Base-by-base conservation (phyloP, 805 yeast genomes). In the Kodamaea kaohsiungensis region DNA sequence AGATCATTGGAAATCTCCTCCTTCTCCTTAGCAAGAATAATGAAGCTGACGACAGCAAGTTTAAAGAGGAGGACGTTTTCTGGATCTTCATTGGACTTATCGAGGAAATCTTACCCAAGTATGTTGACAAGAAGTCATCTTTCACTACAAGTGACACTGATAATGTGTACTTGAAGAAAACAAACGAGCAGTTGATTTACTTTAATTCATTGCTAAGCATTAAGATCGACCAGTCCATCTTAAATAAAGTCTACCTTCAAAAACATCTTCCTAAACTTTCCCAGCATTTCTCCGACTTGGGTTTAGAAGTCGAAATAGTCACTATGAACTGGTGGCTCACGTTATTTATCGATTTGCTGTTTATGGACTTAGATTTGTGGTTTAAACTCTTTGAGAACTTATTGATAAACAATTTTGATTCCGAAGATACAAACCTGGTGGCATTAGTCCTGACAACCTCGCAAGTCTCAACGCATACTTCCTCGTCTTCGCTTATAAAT, bases 241-340 rank as follows among this genome's bases (percentile, higher is more conserved):
- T 82, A 17, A 67, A 67, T 38, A 59, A 59, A 1, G 25, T 48
- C 2, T 71, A 67, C 47, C 67, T 82, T 53, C 60, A 62, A n/a
- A 66, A 64, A 27, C 60, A 67, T 9, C 52, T 80, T 43, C 84
- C 86, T 0, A 61, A 66, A 37, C 61, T 83, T 12, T 56, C 62
- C 49, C 59, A 55, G 3, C 83, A 81, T 54, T 70, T 76, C 27
- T 18, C 48, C 2, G 51, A 47, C 0, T 57, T 71, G 4, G 70
- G 69, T 1, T 74, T 83, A 35, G 82, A 82, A 49, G 58, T 79
- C 2, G 83, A 80, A 46, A 72, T 80, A 15, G 73, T 82, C 19
- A 75, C 84, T 10, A 73, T 81, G 60, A 79, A 80, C 55, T 83
- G 87, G 87, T 82, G 84, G 71, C 68, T 83, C 13, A 73, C 83